Evolutionary conservation across 108 stramenopile genomes (phyloP).

Genomic region (Skeletonema grethae): DNA sequence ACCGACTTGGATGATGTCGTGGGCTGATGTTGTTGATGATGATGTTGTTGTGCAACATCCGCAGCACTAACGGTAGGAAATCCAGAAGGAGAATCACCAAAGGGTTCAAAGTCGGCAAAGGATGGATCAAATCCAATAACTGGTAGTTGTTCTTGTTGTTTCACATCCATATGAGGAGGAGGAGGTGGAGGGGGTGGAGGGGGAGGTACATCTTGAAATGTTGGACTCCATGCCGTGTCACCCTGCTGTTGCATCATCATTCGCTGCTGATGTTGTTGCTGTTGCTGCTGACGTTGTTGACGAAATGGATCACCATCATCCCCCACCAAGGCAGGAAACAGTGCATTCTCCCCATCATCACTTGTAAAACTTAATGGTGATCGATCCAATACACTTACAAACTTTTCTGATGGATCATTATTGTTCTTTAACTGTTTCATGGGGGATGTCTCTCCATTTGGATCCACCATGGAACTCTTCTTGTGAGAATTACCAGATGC

Average conservation of each 20-base stretch:
- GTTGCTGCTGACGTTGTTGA: neutral
- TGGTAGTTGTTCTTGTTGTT: neutral
- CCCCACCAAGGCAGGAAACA: conserved; percentile 63
- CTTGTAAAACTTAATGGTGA: conserved; percentile 32
- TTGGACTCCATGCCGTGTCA: conserved; percentile 64
- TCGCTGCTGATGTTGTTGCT: neutral
- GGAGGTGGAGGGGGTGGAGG: neutral
- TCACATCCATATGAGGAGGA: neutral
- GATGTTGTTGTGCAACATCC: neutral
- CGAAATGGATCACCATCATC: conserved; percentile 61
- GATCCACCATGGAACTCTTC: neutral
- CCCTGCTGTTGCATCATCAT: conserved; percentile 29
- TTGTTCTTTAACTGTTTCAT: too few relatives aligned
- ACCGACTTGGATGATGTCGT: neutral
- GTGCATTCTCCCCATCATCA: conserved; percentile 51
- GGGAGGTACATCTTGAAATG: conserved; percentile 16
- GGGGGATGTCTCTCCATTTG: neutral
- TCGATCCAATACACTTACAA: conserved; percentile 28
- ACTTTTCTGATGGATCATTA: too few relatives aligned
- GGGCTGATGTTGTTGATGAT: neutral
- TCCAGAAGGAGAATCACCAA: conserved; percentile 10
- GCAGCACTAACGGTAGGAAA: neutral
- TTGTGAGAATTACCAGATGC: neutral
- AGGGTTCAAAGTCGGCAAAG: conserved; percentile 60
- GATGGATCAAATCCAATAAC: conserved; percentile 4